These are phyloP conservation scores for Xylaria sp. DNA, from an alignment of 2,329 filamentous ascomycete species.

Conservation along the genomic window DNA sequence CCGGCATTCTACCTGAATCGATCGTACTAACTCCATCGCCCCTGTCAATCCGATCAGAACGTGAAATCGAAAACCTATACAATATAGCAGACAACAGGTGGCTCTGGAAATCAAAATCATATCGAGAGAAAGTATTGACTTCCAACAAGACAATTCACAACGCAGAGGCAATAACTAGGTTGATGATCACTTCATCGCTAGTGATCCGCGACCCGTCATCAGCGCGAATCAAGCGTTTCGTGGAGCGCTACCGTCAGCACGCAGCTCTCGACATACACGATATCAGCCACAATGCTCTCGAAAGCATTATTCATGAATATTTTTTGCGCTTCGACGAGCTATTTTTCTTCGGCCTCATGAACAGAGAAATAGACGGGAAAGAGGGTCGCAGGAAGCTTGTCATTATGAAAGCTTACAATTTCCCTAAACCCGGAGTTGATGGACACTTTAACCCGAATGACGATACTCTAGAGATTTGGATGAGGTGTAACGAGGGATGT, in stretches of 20 bases:
- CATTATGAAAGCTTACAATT: neutral
- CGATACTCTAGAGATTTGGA: neutral
- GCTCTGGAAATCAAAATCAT: neutral
- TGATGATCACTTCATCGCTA: neutral
- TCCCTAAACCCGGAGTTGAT: neutral
- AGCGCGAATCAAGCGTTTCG: neutral
- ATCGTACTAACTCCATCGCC: neutral
- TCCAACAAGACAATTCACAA: neutral
- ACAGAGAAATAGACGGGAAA: neutral
- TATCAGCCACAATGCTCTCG: neutral
- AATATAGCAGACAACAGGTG: neutral
- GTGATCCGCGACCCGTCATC: neutral
- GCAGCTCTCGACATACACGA: neutral
- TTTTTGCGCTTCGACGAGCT: neutral
- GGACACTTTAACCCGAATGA: neutral
- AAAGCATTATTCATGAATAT: neutral
- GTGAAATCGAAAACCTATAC: neutral
- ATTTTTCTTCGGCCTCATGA: constrained; percentile 11
- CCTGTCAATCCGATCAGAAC: neutral
- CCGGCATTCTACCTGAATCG: neutral
- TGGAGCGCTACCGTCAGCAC: neutral
- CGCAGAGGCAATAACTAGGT: neutral
- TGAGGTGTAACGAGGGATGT: neutral
- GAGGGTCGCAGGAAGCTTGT: neutral
- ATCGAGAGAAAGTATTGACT: neutral